phyloP scores from a whole-genome alignment of 768 basidiomycete species.

The Sporobolomyces pararoseus region DNA sequence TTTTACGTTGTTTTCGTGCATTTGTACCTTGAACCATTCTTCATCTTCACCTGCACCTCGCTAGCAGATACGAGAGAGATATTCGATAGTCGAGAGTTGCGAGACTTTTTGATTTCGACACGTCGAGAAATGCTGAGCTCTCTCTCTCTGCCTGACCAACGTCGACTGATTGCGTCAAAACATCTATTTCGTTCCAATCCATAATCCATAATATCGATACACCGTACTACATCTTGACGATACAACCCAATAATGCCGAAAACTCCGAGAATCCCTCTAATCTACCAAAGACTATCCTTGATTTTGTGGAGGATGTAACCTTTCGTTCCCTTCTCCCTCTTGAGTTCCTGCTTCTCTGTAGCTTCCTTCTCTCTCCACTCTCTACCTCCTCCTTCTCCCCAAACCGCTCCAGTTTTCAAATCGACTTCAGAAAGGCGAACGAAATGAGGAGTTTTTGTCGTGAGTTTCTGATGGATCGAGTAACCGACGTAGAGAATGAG shows the following conservation, averaged over 20 bases:
- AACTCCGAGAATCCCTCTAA: neutral
- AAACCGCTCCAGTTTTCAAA: conserved; percentile 59
- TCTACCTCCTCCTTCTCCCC: conserved; percentile 55
- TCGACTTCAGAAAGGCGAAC: conserved; percentile 55
- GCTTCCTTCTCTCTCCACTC: conserved; percentile 35
- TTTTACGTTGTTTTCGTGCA: too few species aligned
- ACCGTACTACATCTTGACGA: too few species aligned
- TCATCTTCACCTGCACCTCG: too few species aligned
- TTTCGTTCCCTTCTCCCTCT: conserved; percentile 5
- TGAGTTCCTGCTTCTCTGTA: conserved; percentile 3
- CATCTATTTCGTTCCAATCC: too few species aligned
- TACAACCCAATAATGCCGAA: neutral
- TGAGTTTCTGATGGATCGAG: conserved; percentile 30
- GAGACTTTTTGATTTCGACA: too few species aligned
- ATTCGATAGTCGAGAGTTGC: too few species aligned
- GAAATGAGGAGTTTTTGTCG: conserved; percentile 50
- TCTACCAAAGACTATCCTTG: neutral
- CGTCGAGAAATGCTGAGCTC: too few species aligned
- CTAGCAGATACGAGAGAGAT: too few species aligned
- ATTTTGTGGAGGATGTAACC: neutral
- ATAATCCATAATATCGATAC: too few species aligned
- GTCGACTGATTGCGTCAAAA: too few species aligned
- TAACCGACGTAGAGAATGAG: conserved; percentile 53
- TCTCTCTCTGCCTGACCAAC: too few species aligned
- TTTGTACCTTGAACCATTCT: too few species aligned